Base-by-base conservation (phyloP, 306 rosid species). In the Rosa rugosa region DNA sequence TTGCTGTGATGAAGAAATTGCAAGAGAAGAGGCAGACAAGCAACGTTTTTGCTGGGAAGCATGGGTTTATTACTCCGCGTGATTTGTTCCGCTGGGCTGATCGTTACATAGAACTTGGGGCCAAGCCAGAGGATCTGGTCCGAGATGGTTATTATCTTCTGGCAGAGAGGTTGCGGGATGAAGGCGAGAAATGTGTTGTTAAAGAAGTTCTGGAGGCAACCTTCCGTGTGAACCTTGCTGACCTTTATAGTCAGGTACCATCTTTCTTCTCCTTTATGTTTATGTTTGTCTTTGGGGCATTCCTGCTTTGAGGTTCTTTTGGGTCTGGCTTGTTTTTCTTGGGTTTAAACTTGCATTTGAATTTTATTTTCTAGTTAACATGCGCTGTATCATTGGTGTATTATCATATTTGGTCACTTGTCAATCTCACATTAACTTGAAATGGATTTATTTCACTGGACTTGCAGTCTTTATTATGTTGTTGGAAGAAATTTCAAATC, bases 41-140 rank as follows among this genome's bases (percentile, higher is more conserved):
- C 85, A 92, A 91, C 83, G 83, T 86, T 49, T 95, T 90, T 86
- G 93, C 92, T 64, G 99, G 98, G 64, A 92, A 93, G 81, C 97
- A 92, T 86, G 98, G 99, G 72, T 95, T 91, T 75, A 91, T 95
- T 82, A 95, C 99, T 81, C 99, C 97, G 38, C 89, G 99, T 40
- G 98, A 95, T 62, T 84, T 95, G 84, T 93, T 95, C 78, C 97
- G 96, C 5, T 95, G 99, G 99, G 98, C 98, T 76, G 85, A 92
- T 81, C 99, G 99, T 51, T 92, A 79, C 76, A 82, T 72, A 79
- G 69, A 50, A 85, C 91, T 91, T 86, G 92, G 92, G 42, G 87
- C 90, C 9, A 67, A 81, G 25, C 44, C 31, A 16, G 89, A 89
- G 75, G 96, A 93, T 83, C 85, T 95, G 86, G 97, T 97, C 72